These are phyloP conservation scores for Aspergillus coremiiformis DNA, from an alignment of 495 filamentous ascomycete genomes.

Conservation along the genomic window DNA sequence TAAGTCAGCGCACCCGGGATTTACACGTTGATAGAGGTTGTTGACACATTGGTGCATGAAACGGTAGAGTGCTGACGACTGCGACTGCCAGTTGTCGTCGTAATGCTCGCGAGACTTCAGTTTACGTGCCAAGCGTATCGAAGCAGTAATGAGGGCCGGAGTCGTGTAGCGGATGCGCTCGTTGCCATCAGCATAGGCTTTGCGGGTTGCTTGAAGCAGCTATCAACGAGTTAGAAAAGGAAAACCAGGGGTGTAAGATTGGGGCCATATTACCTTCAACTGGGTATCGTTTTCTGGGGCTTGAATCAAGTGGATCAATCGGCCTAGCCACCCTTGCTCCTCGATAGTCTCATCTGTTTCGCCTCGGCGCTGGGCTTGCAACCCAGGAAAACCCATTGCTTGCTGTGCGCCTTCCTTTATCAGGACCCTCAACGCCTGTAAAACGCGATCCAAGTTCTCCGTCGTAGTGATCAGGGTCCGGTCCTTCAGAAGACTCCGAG, in stretches of 20 bases:
- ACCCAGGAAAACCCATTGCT: slow-evolving; percentile 72
- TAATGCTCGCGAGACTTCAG: slow-evolving; percentile 90
- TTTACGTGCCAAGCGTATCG: slow-evolving; percentile 80
- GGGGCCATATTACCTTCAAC: slow-evolving; percentile 52
- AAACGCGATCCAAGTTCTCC: slow-evolving; percentile 77
- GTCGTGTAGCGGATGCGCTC: slow-evolving; percentile 94
- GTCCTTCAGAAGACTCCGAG: slow-evolving; percentile 68
- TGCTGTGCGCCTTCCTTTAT: slow-evolving; percentile 90
- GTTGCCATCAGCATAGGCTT: slow-evolving; percentile 85
- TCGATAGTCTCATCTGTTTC: slow-evolving; percentile 95
- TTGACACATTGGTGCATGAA: slow-evolving; percentile 86
- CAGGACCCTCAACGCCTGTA: slow-evolving; percentile 79
- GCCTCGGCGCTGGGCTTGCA: slow-evolving; percentile 55
- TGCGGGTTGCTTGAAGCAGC: slow-evolving; percentile 81
- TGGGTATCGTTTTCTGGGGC: slow-evolving; percentile 85
- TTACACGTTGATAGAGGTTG: slow-evolving; percentile 81
- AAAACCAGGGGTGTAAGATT: background rate
- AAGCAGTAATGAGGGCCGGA: slow-evolving; percentile 83
- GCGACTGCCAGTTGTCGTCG: slow-evolving; percentile 89
- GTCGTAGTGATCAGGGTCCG: slow-evolving; percentile 67
- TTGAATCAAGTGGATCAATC: slow-evolving; percentile 82
- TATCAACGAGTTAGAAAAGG: slow-evolving; percentile 28
- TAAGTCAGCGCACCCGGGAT: slow-evolving; percentile 73
- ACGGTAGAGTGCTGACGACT: slow-evolving; percentile 83
- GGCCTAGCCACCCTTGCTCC: slow-evolving; percentile 92